Percentiles rank a stretch among this genome's conserved stretches.
phyloP scores from a whole-genome alignment of 805 yeast genomes.

The Teunomyces panamensis region DNA sequence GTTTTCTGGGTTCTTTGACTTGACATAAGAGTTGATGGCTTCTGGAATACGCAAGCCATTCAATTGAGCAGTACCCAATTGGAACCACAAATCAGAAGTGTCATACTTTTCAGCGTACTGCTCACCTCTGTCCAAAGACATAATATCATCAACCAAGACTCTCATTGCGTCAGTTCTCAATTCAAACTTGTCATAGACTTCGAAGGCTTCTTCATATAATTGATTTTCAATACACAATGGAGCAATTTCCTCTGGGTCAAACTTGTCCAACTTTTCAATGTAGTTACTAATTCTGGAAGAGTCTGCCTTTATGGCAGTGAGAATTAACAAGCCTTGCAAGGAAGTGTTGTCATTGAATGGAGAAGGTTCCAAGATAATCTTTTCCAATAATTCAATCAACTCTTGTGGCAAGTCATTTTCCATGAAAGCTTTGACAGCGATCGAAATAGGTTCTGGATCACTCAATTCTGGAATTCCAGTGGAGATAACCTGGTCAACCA shows the following conservation, averaged over 20 bases:
- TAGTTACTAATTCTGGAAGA: constrained; percentile 78
- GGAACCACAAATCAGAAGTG: constrained; percentile 86
- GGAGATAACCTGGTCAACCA: constrained; percentile 91
- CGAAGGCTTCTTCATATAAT: constrained; percentile 89
- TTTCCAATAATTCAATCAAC: constrained; percentile 90
- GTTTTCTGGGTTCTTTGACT: constrained; percentile 88
- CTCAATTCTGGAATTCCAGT: constrained; percentile 93
- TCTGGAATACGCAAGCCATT: constrained; percentile 90
- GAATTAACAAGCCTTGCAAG: constrained; percentile 84
- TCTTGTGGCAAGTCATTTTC: constrained; percentile 89
- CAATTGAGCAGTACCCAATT: constrained; percentile 92
- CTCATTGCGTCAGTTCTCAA: constrained; percentile 75
- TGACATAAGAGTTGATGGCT: constrained; percentile 87
- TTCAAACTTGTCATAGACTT: constrained; percentile 83
- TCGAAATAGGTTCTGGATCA: constrained; percentile 90
- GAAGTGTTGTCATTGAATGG: constrained; percentile 95
- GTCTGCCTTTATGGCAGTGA: constrained; percentile 96
- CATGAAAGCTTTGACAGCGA: constrained; percentile 95
- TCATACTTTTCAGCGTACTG: constrained; percentile 88
- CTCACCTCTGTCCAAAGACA: constrained; percentile 94
- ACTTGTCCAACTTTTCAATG: constrained; percentile 85
- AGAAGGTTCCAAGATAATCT: constrained; percentile 94
- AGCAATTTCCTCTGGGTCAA: constrained; percentile 92
- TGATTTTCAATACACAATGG: constrained; percentile 86
- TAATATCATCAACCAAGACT: constrained; percentile 86